A percentile compares a stretch with the other conserved stretches of the same genome.
phyloP scores from a whole-genome alignment of 1,284 basidiomycete species.

The Chiua sp. region DNA sequence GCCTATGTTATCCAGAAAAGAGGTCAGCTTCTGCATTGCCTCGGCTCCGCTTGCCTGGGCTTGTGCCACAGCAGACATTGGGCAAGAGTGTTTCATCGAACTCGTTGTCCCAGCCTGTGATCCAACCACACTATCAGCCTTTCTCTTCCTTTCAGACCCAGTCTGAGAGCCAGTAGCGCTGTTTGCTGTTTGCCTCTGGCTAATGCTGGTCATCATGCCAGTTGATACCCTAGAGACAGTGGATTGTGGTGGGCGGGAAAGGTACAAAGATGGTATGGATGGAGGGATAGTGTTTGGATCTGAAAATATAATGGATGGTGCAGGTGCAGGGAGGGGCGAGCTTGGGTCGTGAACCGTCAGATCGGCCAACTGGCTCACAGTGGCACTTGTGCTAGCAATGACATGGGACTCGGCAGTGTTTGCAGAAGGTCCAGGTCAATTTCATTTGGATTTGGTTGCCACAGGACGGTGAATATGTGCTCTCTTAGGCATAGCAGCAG shows the following conservation, averaged over 20 bases:
- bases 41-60: neutral
- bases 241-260: neutral
- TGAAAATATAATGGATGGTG: neutral
- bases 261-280: neutral
- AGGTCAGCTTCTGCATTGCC: neutral
- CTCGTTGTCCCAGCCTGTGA: neutral
- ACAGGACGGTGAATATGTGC: neutral
- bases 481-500: neutral
- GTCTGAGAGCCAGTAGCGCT: neutral
- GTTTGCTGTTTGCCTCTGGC: neutral
- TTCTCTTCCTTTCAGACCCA: neutral
- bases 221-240: neutral
- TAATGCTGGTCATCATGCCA: neutral
- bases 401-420: too few relatives aligned
- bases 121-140: neutral
- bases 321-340: too few relatives aligned
- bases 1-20: neutral
- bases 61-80: neutral
- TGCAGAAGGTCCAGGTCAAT: neutral
- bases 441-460: neutral
- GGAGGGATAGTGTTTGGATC: neutral
- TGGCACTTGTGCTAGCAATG: neutral
- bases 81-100: neutral
- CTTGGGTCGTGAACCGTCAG: too few relatives aligned
- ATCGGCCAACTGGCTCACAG: too few relatives aligned